phyloP scores from a whole-genome alignment of 371 early-diverging fungal species.

The Mortierella sp. region DNA sequence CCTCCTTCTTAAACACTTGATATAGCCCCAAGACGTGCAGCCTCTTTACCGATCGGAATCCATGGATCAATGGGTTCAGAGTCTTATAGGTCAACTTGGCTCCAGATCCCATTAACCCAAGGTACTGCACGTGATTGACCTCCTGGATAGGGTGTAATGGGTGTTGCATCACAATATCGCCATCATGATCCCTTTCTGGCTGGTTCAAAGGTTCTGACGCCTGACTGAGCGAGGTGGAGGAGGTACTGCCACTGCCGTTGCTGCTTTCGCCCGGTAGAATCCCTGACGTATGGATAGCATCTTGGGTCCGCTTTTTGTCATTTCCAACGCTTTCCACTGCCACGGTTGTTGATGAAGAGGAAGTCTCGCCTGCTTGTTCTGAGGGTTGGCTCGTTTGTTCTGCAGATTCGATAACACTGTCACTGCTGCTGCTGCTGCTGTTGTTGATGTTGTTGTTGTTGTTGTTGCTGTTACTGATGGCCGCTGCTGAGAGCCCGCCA shows the following conservation, averaged over 20 bases:
- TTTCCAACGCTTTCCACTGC: conserved; percentile 1
- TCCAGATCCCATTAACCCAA: conserved; percentile 44
- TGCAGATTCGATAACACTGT: background rate
- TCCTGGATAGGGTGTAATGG: conserved; percentile 41
- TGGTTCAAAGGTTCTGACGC: background rate
- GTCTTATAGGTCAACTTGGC: conserved; percentile 21
- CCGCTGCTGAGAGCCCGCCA: background rate
- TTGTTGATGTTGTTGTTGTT: background rate
- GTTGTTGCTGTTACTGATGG: background rate
- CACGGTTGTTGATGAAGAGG: conserved; percentile 1
- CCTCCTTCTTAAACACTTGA: conserved; percentile 45
- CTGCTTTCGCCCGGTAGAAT: background rate
- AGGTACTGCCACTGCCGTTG: background rate
- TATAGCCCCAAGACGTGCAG: conserved; percentile 34
- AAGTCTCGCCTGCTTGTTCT: too few species aligned
- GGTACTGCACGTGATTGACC: conserved; percentile 33
- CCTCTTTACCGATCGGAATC: conserved; percentile 39
- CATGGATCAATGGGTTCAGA: conserved; percentile 18
- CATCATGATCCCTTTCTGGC: background rate
- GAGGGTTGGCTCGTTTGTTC: background rate
- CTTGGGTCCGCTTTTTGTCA: conserved; percentile 16
- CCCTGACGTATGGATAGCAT: background rate
- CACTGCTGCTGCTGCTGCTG: background rate
- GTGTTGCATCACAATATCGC: conserved; percentile 20
- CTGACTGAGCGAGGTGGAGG: background rate